Base-by-base conservation (phyloP, 2,329 filamentous ascomycete genomes). In the Colletotrichum sidae region DNA sequence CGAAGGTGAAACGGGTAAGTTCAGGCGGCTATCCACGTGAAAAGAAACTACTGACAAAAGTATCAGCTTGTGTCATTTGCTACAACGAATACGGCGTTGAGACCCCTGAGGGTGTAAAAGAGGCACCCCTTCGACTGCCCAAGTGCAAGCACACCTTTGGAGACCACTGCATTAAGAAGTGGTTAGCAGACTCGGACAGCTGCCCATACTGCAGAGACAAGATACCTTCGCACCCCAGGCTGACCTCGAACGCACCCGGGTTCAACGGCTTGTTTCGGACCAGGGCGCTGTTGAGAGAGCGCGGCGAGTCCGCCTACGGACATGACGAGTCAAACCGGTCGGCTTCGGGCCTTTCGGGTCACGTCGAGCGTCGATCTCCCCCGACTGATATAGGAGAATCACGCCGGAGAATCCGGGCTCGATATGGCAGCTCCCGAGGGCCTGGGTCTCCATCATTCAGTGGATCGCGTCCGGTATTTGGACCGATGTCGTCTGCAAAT, bases 191-290 rank as follows among this genome's bases (percentile, higher is more conserved):
- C 50, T 86, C 86, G 2, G 83, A 88, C 69, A 88, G 80, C 59
- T 90, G 88, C 69, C 88, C 88, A 0, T 90, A 90, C 70, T 90
- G 88, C 73, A 84, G 88, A 34, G 83, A 87, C 67, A 88, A 88
- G 70, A 78, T 90, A 33, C 85, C 81, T 3, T 84, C 86, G 2
- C 84, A 88, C 63, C 53, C 64, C 17, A 47, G 53, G 34, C 49
- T 67, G 25, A 57, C 47, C 9, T 67, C 64, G 12, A 54, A 50
- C 2, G 44, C 55, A 38, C 42, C 50, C 5, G 34, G n/a, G 9
- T 33, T 65, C 12, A 51, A 53, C 38, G 42, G n/a, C 15, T 39
- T 55, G n/a, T 35, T 60, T 17, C 44, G 38, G n/a, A 8, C 25
- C 8, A 49, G 39, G 35, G 39, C 35, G 6, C 44, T 17, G 10